Conservation (phyloP, 148 eudicot genomes). For the Rhododendron simsii region DNA sequence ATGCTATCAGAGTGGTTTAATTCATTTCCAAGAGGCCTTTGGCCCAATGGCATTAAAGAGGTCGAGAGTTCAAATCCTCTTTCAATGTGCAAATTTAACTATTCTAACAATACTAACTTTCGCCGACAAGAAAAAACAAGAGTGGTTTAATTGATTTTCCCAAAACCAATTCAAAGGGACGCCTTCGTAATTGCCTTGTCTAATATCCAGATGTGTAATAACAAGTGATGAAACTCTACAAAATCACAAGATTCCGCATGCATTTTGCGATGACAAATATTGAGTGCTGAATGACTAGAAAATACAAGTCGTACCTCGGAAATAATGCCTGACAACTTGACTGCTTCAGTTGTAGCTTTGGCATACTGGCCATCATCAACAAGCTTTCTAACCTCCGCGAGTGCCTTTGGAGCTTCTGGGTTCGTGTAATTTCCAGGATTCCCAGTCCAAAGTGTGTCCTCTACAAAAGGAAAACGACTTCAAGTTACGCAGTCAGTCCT, state of each 20-base stretch:
- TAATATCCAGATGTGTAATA: background rate
- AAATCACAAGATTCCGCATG: background rate
- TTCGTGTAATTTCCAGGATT: slow-evolving; percentile 62
- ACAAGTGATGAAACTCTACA: background rate
- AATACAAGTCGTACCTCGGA: slow-evolving; percentile 36
- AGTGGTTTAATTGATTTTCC: background rate
- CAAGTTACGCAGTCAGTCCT: background rate
- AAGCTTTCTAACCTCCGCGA: slow-evolving; percentile 58
- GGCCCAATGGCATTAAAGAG: background rate
- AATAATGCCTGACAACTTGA: slow-evolving; percentile 43
- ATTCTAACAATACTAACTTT: too few relatives aligned
- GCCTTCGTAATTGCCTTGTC: background rate
- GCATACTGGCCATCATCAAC: slow-evolving; percentile 63
- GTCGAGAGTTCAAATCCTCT: background rate
- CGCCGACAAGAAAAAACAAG: too few relatives aligned
- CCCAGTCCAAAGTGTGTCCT: slow-evolving; percentile 94
- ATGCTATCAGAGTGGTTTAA: background rate
- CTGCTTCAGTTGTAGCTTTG: slow-evolving; percentile 57
- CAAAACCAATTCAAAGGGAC: background rate
- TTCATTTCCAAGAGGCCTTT: background rate
- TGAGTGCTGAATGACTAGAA: background rate
- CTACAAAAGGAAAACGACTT: slow-evolving; percentile 25
- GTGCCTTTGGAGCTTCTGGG: slow-evolving; percentile 42
- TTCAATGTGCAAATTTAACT: background rate
- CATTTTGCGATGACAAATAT: background rate